A percentile compares a stretch with the other conserved stretches of the same genome.
phyloP scores from a whole-genome alignment of 306 rosid genomes.

The Prunus persica region DNA sequence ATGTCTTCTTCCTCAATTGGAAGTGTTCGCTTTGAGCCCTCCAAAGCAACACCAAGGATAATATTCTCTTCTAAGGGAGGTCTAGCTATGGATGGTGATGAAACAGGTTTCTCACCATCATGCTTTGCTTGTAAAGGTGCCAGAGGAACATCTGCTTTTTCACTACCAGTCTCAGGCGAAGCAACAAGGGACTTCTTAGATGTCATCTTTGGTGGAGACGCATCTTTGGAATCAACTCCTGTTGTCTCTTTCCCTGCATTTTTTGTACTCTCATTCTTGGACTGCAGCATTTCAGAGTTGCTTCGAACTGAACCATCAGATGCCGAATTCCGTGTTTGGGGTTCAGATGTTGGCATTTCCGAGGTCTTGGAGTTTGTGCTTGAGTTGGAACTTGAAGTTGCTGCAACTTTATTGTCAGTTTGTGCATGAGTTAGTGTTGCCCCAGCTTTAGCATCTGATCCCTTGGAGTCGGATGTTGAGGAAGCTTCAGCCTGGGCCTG shows the following conservation, averaged over 20 bases:
- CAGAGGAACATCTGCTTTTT: conserved; percentile 35
- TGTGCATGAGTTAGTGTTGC: conserved; percentile 26
- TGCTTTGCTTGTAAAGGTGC: conserved; percentile 46
- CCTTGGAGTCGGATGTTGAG: conserved; percentile 31
- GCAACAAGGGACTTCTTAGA: conserved; percentile 35
- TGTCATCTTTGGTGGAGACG: conserved; percentile 18
- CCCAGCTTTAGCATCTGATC: conserved; percentile 18
- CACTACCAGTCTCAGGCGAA: conserved; percentile 36
- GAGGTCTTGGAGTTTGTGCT: conserved; percentile 36
- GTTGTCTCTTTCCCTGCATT: conserved; percentile 42
- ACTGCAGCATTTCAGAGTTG: conserved; percentile 38
- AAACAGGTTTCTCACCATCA: conserved; percentile 54
- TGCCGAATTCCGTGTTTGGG: conserved; percentile 26
- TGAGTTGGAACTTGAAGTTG: conserved; percentile 32
- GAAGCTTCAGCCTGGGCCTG: conserved; percentile 53
- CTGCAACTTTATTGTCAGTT: conserved; percentile 38
- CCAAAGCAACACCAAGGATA: conserved; percentile 91
- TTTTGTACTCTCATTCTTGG: conserved; percentile 44
- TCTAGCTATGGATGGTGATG: conserved; percentile 32
- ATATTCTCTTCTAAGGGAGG: conserved; percentile 79
- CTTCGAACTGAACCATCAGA: conserved; percentile 41
- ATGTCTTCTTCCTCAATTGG: conserved; percentile 81
- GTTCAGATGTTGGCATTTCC: conserved; percentile 36
- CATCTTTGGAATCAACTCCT: conserved; percentile 34
- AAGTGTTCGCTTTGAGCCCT: conserved; percentile 92